Conservation (phyloP, 352 stramenopile species). For the Phytophthora hybrid region DNA sequence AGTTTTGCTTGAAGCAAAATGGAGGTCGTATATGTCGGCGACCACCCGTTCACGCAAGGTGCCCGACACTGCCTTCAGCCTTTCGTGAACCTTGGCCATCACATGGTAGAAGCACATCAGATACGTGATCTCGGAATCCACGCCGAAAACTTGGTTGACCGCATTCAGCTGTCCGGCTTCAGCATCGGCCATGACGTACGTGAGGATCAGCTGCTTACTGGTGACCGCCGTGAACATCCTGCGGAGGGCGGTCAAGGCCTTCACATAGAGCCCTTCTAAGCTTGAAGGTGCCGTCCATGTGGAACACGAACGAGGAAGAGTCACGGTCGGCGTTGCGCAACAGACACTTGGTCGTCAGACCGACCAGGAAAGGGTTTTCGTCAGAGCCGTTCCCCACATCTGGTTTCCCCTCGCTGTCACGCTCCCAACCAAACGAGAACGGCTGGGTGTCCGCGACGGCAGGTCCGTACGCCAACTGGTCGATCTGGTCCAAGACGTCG, state of each 20-base stretch:
- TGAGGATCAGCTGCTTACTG: not conserved
- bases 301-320: conserved; percentile 10
- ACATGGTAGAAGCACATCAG: conserved; percentile 37
- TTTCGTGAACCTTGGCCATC: conserved; percentile 14
- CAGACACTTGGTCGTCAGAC: not conserved
- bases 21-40: conserved; percentile 23
- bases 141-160: conserved; percentile 9
- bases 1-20: conserved; percentile 6
- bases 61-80: not conserved
- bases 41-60: not conserved
- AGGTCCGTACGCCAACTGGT: not conserved
- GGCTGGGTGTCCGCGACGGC: not conserved
- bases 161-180: conserved; percentile 23
- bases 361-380: not conserved
- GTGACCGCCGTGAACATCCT: conserved; percentile 1
- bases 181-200: no score
- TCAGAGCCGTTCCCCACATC: not conserved
- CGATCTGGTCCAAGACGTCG: not conserved
- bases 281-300: conserved; percentile 32
- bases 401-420: not conserved
- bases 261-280: not conserved
- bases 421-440: not conserved
- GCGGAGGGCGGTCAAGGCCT: not conserved
- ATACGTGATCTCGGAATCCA: conserved; percentile 3
- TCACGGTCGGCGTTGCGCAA: not conserved